Evolutionary conservation across 495 filamentous ascomycete genomes (phyloP).

Genomic region (Pyrenula massariospora): DNA sequence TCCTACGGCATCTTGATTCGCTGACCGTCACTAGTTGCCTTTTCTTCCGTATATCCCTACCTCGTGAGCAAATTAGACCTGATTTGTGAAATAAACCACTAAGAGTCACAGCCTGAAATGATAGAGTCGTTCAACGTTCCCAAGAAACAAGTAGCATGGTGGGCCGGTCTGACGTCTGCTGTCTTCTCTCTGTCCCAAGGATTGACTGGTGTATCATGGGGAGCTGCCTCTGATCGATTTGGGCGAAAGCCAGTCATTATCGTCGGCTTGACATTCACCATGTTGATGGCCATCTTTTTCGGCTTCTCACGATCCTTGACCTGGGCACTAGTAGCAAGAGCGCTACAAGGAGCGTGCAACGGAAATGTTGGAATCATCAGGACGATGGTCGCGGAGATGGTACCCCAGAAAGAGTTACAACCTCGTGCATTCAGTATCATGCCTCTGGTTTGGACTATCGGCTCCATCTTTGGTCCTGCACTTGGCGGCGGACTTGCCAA

Average conservation of each 20-base stretch:
- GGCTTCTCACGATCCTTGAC: slow-evolving; percentile 63
- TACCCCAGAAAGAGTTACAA: slow-evolving; percentile 70
- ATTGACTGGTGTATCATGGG: slow-evolving; percentile 67
- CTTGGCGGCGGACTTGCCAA: slow-evolving; percentile 79
- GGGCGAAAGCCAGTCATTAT: slow-evolving; percentile 71
- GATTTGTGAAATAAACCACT: background rate
- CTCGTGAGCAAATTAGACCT: slow-evolving; percentile 28
- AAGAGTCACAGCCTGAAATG: slow-evolving; percentile 56
- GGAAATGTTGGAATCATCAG: slow-evolving; percentile 74
- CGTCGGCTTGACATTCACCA: slow-evolving; percentile 55
- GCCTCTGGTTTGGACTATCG: slow-evolving; percentile 72
- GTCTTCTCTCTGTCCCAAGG: slow-evolving; percentile 65
- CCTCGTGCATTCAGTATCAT: slow-evolving; percentile 75
- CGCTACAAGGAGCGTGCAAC: slow-evolving; percentile 57
- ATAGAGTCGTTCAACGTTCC: slow-evolving; percentile 68
- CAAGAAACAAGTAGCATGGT: slow-evolving; percentile 60
- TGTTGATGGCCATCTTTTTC: slow-evolving; percentile 61
- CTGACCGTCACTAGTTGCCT: slow-evolving; percentile 35
- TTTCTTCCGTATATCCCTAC: slow-evolving; percentile 83
- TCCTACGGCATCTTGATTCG: background rate
- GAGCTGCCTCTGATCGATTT: slow-evolving; percentile 57
- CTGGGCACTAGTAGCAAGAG: slow-evolving; percentile 60
- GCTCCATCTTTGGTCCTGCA: slow-evolving; percentile 77
- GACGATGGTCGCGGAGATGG: slow-evolving; percentile 75
- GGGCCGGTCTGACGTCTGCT: slow-evolving; percentile 61